These are phyloP conservation scores for Thielaviopsis cerberus DNA, from an alignment of 2,329 filamentous ascomycete genomes.

Conservation along the genomic window DNA sequence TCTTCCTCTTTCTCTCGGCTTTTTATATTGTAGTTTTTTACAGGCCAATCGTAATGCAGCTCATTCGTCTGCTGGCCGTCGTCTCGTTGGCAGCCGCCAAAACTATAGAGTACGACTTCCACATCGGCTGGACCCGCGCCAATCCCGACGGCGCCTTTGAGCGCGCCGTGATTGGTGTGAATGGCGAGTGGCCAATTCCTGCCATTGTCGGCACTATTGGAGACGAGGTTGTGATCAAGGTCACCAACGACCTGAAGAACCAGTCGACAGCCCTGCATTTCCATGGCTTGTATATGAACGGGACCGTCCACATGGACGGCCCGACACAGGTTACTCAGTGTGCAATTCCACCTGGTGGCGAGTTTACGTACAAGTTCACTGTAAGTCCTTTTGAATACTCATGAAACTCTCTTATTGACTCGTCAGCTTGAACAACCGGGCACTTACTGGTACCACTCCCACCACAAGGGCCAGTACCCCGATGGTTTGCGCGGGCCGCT, in stretches of 20 bases:
- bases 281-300: constrained; percentile 53
- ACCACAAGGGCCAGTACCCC: constrained; percentile 48
- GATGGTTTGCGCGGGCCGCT: constrained; percentile 49
- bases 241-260: constrained; percentile 41
- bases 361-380: constrained; percentile 52
- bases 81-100: constrained; percentile 21
- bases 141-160: constrained; percentile 51
- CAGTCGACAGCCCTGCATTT: constrained; percentile 47
- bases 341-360: constrained; percentile 41
- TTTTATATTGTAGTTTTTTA: background rate
- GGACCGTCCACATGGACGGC: constrained; percentile 53
- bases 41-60: background rate
- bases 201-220: constrained; percentile 42
- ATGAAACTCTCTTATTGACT: background rate
- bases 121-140: constrained; percentile 50
- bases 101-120: constrained; percentile 44
- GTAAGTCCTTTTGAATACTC: constrained; percentile 20
- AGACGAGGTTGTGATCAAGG: constrained; percentile 40
- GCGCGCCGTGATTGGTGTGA: constrained; percentile 57
- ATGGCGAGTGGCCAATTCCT: constrained; percentile 57
- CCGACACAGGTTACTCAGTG: constrained; percentile 49
- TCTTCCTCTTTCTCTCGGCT: background rate
- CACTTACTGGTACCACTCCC: constrained; percentile 66
- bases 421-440: constrained; percentile 36
- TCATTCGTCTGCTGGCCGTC: constrained; percentile 3